Evolutionary conservation across 176 grass and related monocot genomes (phyloP).

Genomic region (Musa acuminata): DNA sequence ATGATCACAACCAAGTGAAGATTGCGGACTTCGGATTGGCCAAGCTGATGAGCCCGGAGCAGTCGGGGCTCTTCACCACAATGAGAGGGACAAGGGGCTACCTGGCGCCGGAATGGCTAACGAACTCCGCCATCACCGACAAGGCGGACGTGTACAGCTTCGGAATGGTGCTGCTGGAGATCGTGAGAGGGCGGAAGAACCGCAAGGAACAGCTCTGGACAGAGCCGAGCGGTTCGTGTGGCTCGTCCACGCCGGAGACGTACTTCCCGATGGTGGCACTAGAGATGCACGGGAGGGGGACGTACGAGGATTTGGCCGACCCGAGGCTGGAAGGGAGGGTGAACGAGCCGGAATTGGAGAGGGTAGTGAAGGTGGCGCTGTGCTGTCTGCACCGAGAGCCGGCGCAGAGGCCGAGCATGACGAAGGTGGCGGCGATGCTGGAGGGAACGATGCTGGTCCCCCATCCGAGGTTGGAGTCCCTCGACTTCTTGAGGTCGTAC

Average conservation of each 20-base stretch:
- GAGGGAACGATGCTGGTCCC: constrained; percentile 58
- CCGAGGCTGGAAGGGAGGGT: constrained; percentile 45
- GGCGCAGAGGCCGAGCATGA: constrained; percentile 59
- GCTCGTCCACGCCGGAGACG: constrained; percentile 7
- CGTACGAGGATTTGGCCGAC: constrained; percentile 50
- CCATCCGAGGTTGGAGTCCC: constrained; percentile 37
- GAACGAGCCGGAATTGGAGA: constrained; percentile 40
- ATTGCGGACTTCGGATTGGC: constrained; percentile 81
- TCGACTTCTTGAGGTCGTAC: constrained; percentile 48
- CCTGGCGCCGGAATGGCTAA: constrained; percentile 77
- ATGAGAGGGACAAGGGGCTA: constrained; percentile 82
- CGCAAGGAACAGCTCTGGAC: constrained; percentile 39
- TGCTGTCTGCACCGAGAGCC: constrained; percentile 82
- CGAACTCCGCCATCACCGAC: constrained; percentile 67
- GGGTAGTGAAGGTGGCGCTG: constrained; percentile 58
- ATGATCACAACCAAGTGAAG: constrained; percentile 64
- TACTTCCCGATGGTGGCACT: constrained; percentile 67
- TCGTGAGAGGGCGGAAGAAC: constrained; percentile 71
- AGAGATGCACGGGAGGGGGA: constrained; percentile 46
- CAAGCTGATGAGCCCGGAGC: constrained; percentile 66
- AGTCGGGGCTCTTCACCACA: constrained; percentile 76
- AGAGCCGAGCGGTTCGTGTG: constrained; percentile 20
- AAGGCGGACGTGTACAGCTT: constrained; percentile 76
- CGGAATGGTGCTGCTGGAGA: constrained; percentile 72
- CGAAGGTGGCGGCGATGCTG: constrained; percentile 51